These are phyloP conservation scores for Colletotrichum lentis DNA, from an alignment of 2,329 filamentous ascomycete species.

Conservation along the genomic window DNA sequence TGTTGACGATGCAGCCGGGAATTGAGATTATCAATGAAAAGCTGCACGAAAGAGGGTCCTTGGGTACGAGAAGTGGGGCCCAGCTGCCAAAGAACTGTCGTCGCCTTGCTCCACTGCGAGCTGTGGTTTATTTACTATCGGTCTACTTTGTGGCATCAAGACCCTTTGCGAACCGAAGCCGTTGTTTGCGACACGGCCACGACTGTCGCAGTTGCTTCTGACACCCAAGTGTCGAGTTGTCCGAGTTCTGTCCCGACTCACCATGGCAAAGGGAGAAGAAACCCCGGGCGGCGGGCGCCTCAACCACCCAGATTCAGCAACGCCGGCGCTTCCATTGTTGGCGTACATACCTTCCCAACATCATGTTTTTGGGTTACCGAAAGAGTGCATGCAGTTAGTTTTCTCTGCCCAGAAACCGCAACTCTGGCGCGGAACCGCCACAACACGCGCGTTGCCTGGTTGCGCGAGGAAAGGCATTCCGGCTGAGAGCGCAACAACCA, in stretches of 20 bases:
- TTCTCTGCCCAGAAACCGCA: too few species aligned
- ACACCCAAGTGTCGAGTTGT: neutral
- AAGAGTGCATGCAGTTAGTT: too few species aligned
- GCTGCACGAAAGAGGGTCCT: neutral
- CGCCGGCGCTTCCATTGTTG: neutral
- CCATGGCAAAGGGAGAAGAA: neutral
- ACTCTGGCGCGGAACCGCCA: too few species aligned
- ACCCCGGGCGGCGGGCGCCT: neutral
- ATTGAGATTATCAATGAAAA: neutral
- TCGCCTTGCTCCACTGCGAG: neutral
- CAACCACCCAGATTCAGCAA: neutral
- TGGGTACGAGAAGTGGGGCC: slow-evolving; percentile 3
- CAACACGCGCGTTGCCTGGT: neutral
- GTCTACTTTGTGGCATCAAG: neutral
- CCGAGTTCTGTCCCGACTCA: too few species aligned
- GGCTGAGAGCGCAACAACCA: neutral
- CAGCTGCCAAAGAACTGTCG: neutral
- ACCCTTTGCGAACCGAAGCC: neutral
- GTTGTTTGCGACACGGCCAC: too few species aligned
- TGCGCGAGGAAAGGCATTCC: neutral
- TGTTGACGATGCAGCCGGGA: accelerated
- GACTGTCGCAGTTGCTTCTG: neutral
- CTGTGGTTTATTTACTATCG: neutral
- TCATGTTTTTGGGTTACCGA: neutral
- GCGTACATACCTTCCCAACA: neutral